Evolutionary conservation across 257 asterid species (phyloP).

Genomic region (Nicotiana obtusifolia): DNA sequence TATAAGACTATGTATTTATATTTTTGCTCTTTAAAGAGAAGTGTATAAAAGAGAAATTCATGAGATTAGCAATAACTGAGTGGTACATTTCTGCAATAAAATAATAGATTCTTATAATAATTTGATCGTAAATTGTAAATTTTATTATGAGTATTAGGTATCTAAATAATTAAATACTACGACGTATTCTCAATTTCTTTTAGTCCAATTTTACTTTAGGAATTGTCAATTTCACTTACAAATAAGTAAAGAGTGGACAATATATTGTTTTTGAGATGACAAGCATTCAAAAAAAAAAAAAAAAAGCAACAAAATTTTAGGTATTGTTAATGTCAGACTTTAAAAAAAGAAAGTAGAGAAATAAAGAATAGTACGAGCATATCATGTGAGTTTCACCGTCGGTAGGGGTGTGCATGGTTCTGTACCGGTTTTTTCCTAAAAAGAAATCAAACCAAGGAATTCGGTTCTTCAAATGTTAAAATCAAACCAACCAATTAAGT

Average conservation of each 20-base stretch:
- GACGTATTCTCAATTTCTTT: no score
- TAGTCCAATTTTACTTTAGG: neutral
- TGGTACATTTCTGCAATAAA: no score
- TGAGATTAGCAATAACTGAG: neutral
- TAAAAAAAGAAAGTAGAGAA: neutral
- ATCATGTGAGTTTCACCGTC: neutral
- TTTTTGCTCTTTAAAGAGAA: no score
- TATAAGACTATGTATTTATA: no score
- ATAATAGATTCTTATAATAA: neutral
- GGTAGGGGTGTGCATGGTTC: no score
- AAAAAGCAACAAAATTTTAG: neutral
- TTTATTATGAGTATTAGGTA: no score
- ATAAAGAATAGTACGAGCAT: neutral
- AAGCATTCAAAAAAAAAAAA: neutral
- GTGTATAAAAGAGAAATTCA: neutral
- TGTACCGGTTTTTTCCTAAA: no score
- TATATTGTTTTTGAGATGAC: neutral
- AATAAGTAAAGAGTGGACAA: neutral
- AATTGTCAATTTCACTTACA: neutral
- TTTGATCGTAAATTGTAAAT: no score
- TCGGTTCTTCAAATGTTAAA: no score
- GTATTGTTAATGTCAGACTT: neutral
- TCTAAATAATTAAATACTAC: no score
- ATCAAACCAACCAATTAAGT: no score
- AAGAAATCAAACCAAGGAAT: no score